Conservation (phyloP, 139 green algal genomes). For the Closterium sp. region DNA sequence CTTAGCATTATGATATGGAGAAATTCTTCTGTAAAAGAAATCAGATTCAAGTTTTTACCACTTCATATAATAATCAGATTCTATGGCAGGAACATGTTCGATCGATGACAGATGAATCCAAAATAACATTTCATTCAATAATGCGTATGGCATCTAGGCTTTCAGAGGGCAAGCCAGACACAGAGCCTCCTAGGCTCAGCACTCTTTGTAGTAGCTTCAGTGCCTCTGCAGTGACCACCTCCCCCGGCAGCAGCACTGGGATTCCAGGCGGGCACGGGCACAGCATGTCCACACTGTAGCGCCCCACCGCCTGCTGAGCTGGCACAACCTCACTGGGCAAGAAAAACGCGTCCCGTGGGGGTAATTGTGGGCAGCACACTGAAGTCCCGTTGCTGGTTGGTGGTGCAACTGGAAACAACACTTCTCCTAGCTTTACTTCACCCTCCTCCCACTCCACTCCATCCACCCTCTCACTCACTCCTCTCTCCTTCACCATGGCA, state of each 20-base stretch:
- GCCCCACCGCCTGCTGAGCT: slow-evolving; percentile 47
- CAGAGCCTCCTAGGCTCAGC: slow-evolving; percentile 21
- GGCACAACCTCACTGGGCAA: slow-evolving; percentile 39
- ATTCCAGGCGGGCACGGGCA: slow-evolving; percentile 89
- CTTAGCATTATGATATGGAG: no score
- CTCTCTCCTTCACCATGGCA: not conserved
- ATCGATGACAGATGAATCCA: no score
- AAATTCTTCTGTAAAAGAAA: no score
- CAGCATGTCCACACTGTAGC: slow-evolving; percentile 73
- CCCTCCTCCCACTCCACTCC: not conserved
- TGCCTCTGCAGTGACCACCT: slow-evolving; percentile 53
- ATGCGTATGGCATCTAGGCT: not conserved
- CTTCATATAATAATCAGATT: no score
- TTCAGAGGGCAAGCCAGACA: slow-evolving; percentile 25
- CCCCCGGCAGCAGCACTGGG: slow-evolving; percentile 75
- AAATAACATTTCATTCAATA: no score
- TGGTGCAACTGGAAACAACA: not conserved
- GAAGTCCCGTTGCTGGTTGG: not conserved
- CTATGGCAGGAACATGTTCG: no score
- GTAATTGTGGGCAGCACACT: not conserved
- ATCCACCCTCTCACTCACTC: not conserved
- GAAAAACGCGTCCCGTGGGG: slow-evolving; percentile 67
- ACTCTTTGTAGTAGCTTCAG: slow-evolving; percentile 14
- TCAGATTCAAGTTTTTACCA: no score
- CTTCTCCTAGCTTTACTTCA: not conserved